Base-by-base conservation (phyloP, 2,329 filamentous ascomycete genomes). In the Bipolaris victoriae region DNA sequence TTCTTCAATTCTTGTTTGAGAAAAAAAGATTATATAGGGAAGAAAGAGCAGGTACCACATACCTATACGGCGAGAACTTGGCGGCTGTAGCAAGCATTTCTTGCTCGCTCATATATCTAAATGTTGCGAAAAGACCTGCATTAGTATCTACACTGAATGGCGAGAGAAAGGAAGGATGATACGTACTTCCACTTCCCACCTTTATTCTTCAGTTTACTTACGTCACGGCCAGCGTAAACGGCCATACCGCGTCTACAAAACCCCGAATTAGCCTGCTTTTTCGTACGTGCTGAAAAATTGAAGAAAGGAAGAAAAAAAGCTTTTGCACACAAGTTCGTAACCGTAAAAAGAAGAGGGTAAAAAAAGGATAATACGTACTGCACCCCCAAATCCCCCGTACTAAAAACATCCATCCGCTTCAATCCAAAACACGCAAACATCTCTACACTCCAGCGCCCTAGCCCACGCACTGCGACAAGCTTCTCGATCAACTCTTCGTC, bases 361-460 rank as follows among this genome's bases (percentile, higher is more conserved):
- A 26, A 20, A 45, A 24, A 44, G 26, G 18, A 35, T 37, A 31
- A n/a, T 13, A 82, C 83, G 76, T 73, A 85, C 84, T 98, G 95
- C 44, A 99, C 91, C 4, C 95, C 95, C 60, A 99, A 78, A 78
- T 99, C 94, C 0, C 95, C 94, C 1, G 91, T 89, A 20, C 89
- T 92, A 74, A 98, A 97, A 20, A 99, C 91, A 78, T 99, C 94
- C 83, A 92, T 89, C 11, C 93, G 84, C 83, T 97, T 98, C 39
- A 99, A 81, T n/a, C 87, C 90, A 77, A 99, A 98, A 77, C 90
- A 92, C 48, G 93, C 91, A 81, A 99, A 99, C 95, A 99, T 72
- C 48, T 72, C 93, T 13, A 96, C 92, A 46, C 89, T 93, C 95
- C 95, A 98, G 52, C 83, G 84, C 0, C 95, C 95, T 48, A 98